phyloP scores from a whole-genome alignment of 495 filamentous ascomycete species.

The Trichoderma virens region DNA sequence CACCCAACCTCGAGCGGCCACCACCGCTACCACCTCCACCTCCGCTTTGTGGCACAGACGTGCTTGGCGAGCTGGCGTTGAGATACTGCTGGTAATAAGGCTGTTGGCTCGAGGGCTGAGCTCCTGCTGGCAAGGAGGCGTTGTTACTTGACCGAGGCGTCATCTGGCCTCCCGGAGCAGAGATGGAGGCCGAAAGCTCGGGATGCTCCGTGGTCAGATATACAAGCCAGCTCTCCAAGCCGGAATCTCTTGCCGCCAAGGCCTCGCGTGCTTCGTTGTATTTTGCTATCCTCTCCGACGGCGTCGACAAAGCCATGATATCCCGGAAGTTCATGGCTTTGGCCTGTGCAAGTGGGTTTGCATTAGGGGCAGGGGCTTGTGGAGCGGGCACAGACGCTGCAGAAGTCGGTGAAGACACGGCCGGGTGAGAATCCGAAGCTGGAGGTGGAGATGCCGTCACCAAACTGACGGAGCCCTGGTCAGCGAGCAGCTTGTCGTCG shows the following conservation, averaged over 20 bases:
- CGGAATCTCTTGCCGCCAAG: slow-evolving; percentile 63
- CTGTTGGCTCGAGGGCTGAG: slow-evolving; percentile 26
- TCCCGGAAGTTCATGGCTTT: slow-evolving; percentile 58
- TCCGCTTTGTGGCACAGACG: slow-evolving; percentile 14
- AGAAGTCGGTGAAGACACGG: slow-evolving; percentile 15
- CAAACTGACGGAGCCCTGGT: slow-evolving; percentile 21
- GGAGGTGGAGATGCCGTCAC: slow-evolving; percentile 25
- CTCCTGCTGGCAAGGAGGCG: slow-evolving; percentile 1
- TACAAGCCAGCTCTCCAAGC: slow-evolving; percentile 65
- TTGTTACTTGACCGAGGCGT: neutral
- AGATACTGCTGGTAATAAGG: slow-evolving; percentile 46
- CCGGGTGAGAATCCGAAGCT: slow-evolving; percentile 29
- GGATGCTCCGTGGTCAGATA: slow-evolving; percentile 30
- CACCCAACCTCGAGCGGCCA: slow-evolving; percentile 15
- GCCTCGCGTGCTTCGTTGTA: slow-evolving; percentile 63
- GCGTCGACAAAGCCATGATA: slow-evolving; percentile 55
- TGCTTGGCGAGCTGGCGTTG: slow-evolving; percentile 27
- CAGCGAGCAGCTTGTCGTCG: slow-evolving; percentile 34
- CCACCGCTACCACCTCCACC: slow-evolving; percentile 10
- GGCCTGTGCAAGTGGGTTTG: slow-evolving; percentile 16
- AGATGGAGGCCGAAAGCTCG: slow-evolving; percentile 27
- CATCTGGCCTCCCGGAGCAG: slow-evolving; percentile 14
- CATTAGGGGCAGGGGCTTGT: neutral
- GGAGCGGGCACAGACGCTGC: neutral
- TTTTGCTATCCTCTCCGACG: slow-evolving; percentile 56